Evolutionary conservation across 1,284 basidiomycete species (phyloP).

Genomic region (Pyrrhoderma noxium): DNA sequence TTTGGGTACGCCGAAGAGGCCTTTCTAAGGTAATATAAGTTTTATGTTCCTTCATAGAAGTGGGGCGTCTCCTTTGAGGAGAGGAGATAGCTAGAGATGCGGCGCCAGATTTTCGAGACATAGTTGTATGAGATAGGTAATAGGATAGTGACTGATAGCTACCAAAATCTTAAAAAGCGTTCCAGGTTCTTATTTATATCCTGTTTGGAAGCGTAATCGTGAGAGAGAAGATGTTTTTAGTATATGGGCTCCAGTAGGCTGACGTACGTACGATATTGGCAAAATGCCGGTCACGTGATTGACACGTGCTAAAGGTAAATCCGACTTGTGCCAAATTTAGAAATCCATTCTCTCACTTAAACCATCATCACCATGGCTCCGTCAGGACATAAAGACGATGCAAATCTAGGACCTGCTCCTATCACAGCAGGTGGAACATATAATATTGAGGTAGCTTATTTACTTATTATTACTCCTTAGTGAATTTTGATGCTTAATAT

Average conservation of each 20-base stretch:
- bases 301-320: not conserved
- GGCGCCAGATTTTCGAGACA: not conserved
- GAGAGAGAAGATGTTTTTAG: too few species aligned
- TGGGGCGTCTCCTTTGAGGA: constrained; percentile 1
- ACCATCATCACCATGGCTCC: constrained; percentile 21
- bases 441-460: constrained; percentile 53
- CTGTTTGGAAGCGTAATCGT: not conserved
- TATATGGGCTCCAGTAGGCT: too few species aligned
- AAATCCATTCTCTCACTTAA: constrained; percentile 12
- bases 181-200: not conserved
- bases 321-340: constrained; percentile 1
- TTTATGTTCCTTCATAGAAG: not conserved
- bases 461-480: constrained; percentile 22
- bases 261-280: too few species aligned
- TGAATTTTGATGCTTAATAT: constrained; percentile 21
- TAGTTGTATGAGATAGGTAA: not conserved
- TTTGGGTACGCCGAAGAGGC: constrained; percentile 1
- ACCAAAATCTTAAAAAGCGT: too few species aligned
- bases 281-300: not conserved
- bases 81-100: not conserved
- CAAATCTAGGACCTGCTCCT: constrained; percentile 48
- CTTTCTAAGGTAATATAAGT: not conserved
- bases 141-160: too few species aligned
- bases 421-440: constrained; percentile 71
- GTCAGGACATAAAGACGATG: constrained; percentile 31